A percentile compares a stretch with the other conserved stretches of the same genome.
Conservation (phyloP, 371 early-diverging fungal genomes). For the Mortierella sp. region DNA sequence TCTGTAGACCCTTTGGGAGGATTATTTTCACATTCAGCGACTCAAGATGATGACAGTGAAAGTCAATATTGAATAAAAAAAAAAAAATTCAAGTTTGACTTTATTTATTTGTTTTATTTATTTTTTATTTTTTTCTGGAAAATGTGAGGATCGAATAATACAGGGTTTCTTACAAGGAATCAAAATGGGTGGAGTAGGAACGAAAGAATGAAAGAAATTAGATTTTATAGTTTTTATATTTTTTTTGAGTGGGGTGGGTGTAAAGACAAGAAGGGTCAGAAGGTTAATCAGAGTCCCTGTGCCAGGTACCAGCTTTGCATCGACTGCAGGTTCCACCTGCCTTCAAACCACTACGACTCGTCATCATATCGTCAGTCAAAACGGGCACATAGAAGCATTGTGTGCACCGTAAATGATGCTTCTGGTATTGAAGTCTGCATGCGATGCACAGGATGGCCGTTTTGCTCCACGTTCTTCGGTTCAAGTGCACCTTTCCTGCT, state of each 20-base stretch:
- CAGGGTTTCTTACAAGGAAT: too few relatives aligned
- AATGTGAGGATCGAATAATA: too few relatives aligned
- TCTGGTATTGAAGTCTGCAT: constrained; percentile 34
- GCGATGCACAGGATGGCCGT: constrained; percentile 39
- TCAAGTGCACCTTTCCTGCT: constrained; percentile 29
- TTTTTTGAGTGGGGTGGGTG: neutral
- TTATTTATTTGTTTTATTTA: too few relatives aligned
- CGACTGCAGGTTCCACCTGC: constrained; percentile 38
- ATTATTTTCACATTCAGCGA: neutral
- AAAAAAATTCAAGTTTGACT: neutral
- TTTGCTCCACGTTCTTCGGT: constrained; percentile 47
- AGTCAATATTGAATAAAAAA: neutral
- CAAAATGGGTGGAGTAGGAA: too few relatives aligned
- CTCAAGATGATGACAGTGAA: constrained; percentile 29
- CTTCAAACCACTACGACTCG: constrained; percentile 8
- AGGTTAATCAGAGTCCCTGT: constrained; percentile 13
- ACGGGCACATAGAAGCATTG: constrained; percentile 52
- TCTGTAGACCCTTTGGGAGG: constrained; percentile 37
- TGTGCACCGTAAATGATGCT: constrained; percentile 44
- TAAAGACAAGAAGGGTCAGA: neutral
- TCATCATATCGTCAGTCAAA: neutral
- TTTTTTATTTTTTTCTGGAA: too few relatives aligned
- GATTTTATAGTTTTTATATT: neutral
- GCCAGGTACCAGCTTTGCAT: constrained; percentile 53
- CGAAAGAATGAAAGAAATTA: neutral